Percentiles rank a stretch among this genome's conserved stretches.
These are phyloP conservation scores for Phytophthora pini DNA, from an alignment of 352 stramenopile genomes.

Conservation along the genomic window DNA sequence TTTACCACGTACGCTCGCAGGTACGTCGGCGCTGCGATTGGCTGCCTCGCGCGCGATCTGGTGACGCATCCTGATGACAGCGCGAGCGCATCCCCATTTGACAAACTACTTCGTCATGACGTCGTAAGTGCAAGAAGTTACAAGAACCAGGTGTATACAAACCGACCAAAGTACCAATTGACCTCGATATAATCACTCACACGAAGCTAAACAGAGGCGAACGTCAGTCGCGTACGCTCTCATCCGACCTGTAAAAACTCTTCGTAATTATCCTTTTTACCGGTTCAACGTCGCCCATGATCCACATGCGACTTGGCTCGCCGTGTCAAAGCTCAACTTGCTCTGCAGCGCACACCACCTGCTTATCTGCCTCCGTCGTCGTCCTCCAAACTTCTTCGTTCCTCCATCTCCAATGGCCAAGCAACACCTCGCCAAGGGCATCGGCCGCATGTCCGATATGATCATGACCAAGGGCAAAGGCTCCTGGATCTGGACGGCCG, in stretches of 20 bases:
- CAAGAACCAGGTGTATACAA: not conserved
- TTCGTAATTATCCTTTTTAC: conserved; percentile 35
- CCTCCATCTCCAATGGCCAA: conserved; percentile 54
- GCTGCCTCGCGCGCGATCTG: not conserved
- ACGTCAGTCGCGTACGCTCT: conserved; percentile 33
- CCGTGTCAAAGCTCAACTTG: conserved; percentile 36
- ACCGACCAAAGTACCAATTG: accelerated
- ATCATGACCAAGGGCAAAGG: conserved; percentile 87
- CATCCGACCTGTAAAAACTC: conserved; percentile 24
- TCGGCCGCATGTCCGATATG: conserved; percentile 88
- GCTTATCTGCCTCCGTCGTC: too few species aligned
- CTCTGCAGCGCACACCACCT: conserved; percentile 22
- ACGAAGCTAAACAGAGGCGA: conserved; percentile 17
- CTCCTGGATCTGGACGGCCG: conserved; percentile 87
- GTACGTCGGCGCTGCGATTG: conserved; percentile 11
- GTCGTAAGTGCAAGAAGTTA: conserved; percentile 5
- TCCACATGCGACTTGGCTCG: not conserved
- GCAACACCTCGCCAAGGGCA: conserved; percentile 73
- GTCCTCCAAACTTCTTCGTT: not conserved
- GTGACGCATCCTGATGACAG: conserved; percentile 20
- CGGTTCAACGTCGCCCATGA: conserved; percentile 32
- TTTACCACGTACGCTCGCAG: conserved; percentile 35
- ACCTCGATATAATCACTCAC: not conserved
- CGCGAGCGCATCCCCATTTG: conserved; percentile 13
- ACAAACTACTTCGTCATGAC: conserved; percentile 12